Evolutionary conservation across 192 early-diverging fungal genomes (phyloP), one percentile per base, ranked within the genome.

Genomic region (Coemansia umbellata): DNA sequence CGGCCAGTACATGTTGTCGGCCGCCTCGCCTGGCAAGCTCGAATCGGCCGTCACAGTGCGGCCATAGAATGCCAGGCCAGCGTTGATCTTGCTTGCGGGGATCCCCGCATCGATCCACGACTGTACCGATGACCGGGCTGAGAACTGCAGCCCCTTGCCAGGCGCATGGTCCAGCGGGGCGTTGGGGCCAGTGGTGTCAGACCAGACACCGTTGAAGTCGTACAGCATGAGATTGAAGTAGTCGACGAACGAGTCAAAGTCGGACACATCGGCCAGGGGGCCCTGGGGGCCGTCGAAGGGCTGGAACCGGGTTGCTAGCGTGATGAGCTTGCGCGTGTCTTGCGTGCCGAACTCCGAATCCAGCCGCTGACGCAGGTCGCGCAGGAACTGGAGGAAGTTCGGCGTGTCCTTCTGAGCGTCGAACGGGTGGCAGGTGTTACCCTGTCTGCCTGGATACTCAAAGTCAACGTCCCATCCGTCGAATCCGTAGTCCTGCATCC

Each of bases 401-500:
- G 58, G 59, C 7, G 82, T 66, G 49, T 91, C 89, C 14, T 71
- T 60, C 0, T 36, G 45, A 0, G 59, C 49, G 51, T 84, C 80
- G 37, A 83, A 69, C 9, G 33, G 49, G 37, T 73, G 77, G 50
- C 69, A 78, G 8, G 47, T 23, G 48, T 61, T 24, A 33, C 80
- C 82, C 18, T 66, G 62, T n/a, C 80, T 62, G 30, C 80, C 79
- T 2, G 81, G 88, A 49, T 85, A 88, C 62, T 90, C 88, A 70
- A 66, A 88, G 61, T 89, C 89, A 53, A 91, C 69, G 58, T 91
- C 89, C 48, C 86, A 78, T 50, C 89, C 89, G 72, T 89, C 86
- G 2, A 87, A 59, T 10, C 71, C 55, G 49, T 78, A 83, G 1
- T 71, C 67, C 11, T 63, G 66, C 27, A 84, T 61, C 56, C 81